These are phyloP conservation scores for Porpolomopsis calyptriformis DNA, from an alignment of 768 basidiomycete genomes.

Conservation along the genomic window DNA sequence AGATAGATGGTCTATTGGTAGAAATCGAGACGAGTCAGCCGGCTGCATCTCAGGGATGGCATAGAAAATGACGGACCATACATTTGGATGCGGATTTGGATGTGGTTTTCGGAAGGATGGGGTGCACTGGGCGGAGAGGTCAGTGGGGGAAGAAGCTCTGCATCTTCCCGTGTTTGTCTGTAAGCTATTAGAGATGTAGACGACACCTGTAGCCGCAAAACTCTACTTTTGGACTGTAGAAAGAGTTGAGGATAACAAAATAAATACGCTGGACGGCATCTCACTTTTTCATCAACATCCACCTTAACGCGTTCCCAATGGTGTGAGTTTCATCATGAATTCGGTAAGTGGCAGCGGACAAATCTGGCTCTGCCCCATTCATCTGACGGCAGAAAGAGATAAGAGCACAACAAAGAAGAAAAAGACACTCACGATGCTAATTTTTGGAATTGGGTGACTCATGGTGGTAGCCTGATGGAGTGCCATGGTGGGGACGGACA, in stretches of 20 bases:
- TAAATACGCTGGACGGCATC: no score
- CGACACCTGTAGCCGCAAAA: conserved; percentile 92
- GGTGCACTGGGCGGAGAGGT: conserved; percentile 47
- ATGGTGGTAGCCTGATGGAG: no score
- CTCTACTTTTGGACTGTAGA: conserved; percentile 80
- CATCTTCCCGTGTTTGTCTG: neutral
- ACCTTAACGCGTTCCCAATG: conserved; percentile 85
- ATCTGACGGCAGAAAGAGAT: conserved; percentile 42
- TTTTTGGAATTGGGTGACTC: conserved; percentile 31
- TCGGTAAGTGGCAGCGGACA: conserved; percentile 85
- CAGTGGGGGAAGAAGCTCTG: conserved; percentile 1
- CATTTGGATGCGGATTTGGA: conserved; percentile 98
- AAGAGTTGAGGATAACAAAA: neutral
- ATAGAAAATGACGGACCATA: conserved; percentile 56
- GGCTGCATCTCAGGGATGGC: neutral
- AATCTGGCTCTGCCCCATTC: conserved; percentile 68
- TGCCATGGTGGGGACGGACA: no score
- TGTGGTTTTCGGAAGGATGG: conserved; percentile 94
- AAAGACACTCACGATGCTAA: conserved; percentile 27
- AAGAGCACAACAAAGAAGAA: neutral
- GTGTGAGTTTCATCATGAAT: conserved; percentile 93
- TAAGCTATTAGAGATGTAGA: conserved; percentile 8
- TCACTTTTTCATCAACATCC: conserved; percentile 99
- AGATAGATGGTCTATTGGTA: conserved; percentile 67
- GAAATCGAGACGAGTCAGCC: conserved; percentile 2